Conservation (phyloP, 495 filamentous ascomycete genomes). For the Tuber aestivum region DNA sequence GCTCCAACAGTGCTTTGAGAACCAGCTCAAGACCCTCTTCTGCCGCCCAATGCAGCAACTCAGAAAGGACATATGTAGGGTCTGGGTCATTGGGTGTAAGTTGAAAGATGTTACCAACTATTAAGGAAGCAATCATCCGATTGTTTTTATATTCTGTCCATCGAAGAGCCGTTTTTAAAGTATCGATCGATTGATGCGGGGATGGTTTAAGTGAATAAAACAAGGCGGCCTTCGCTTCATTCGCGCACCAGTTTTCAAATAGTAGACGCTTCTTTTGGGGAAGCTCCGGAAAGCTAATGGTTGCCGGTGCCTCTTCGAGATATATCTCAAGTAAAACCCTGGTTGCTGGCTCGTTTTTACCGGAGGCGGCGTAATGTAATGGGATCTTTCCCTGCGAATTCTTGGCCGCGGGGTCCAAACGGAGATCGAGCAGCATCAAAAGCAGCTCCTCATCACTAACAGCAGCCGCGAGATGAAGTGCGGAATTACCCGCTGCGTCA, state of each 20-base stretch:
- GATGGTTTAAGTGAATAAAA: neutral
- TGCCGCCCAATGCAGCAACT: neutral
- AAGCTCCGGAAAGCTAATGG: neutral
- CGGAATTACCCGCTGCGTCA: neutral
- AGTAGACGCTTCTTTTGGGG: neutral
- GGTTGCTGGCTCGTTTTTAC: neutral
- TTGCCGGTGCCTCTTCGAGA: neutral
- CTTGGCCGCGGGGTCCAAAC: neutral
- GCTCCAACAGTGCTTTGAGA: neutral
- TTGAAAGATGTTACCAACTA: neutral
- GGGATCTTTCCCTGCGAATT: neutral
- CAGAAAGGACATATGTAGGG: neutral
- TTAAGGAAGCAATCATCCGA: neutral
- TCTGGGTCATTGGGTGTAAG: neutral
- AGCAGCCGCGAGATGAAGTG: neutral
- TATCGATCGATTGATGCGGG: conserved; percentile 1
- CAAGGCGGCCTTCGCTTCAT: neutral
- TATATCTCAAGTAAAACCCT: neutral
- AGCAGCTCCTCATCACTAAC: neutral
- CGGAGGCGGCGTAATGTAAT: neutral
- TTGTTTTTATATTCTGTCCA: neutral
- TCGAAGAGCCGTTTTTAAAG: neutral
- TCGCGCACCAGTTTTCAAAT: neutral
- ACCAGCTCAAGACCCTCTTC: neutral
- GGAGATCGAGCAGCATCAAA: neutral